Evolutionary conservation across 768 basidiomycete species (phyloP).

Genomic region (Auricularia cornea): DNA sequence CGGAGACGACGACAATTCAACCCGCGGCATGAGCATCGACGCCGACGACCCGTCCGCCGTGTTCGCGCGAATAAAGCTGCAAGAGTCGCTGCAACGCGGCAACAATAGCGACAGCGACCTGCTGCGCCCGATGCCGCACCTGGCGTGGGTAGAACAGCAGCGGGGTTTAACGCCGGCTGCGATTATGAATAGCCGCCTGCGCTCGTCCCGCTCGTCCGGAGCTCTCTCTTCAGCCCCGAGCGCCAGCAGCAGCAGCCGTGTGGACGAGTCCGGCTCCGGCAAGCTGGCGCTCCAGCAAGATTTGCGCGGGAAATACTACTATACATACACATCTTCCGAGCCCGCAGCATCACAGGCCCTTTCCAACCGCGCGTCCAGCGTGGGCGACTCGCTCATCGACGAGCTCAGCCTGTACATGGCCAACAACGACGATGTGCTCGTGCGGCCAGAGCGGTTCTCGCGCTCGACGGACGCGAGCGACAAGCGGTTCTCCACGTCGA

Average conservation of each 20-base stretch:
- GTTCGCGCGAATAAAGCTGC: neutral
- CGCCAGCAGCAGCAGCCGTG: neutral
- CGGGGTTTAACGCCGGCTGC: neutral
- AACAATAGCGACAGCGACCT: neutral
- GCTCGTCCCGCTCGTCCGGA: neutral
- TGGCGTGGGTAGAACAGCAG: neutral
- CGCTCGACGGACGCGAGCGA: neutral
- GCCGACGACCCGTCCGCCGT: neutral
- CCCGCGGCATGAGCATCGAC: neutral
- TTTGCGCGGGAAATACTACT: slow-evolving; percentile 65
- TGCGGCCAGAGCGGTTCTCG: neutral
- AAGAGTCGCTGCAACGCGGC: neutral
- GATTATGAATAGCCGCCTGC: neutral
- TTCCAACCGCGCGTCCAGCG: neutral
- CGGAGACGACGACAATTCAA: neutral
- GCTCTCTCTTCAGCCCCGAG: neutral
- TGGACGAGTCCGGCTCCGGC: slow-evolving; percentile 21
- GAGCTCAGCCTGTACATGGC: slow-evolving; percentile 1
- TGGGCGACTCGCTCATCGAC: neutral
- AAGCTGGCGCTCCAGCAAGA: slow-evolving; percentile 62
- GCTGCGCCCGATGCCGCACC: neutral
- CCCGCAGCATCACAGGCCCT: neutral
- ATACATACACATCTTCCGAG: slow-evolving; percentile 46
- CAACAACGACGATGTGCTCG: neutral
- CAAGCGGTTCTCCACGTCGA: neutral